Evolutionary conservation across 192 early-diverging fungal genomes (phyloP), one percentile per base, ranked within the genome.

Genomic region (Coemansia sp.): DNA sequence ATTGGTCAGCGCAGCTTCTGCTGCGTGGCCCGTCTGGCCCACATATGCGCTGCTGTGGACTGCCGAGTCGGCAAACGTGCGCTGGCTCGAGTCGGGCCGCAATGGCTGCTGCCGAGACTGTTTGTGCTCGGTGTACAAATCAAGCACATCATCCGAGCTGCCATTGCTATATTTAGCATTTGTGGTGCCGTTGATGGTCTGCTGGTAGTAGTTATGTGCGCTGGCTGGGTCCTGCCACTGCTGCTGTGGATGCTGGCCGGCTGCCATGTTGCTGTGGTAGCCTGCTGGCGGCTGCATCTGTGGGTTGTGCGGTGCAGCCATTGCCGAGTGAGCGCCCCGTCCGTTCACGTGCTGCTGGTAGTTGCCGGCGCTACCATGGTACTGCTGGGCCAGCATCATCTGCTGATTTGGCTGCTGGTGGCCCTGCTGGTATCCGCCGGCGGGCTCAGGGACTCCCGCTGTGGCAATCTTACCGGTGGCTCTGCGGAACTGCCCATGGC

Each of bases 391-490:
- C 3, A 53, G 37, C 9, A 61, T 34, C 31, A 34, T 49, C 42
- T 59, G 60, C 7, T 40, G 58, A 15, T 58, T 26, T 14, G 61
- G 19, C 19, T 37, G 26, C 5, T 22, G 14, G 17, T 62, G 36
- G 11, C 22, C 55, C 14, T 48, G 48, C 42, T 70, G 61, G 12
- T 50, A 31, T 38, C 31, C 49, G 25, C 4, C 17, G 19, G 51
- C 57, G 40, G 61, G 57, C 40, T 66, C 62, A 7, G 58, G 20
- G 52, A 21, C 31, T 2, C 38, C 60, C 19, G 34, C 53, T 68
- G 67, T 66, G 14, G 52, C 67, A 11, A 70, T 68, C 56, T 65
- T 73, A 12, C 59, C 76, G 9, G 71, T 73, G 19, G 71, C 57
- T 7, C 71, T 64, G 37, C 76, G 76, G 40, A 79, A 79, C 50